phyloP scores from a whole-genome alignment of 495 filamentous ascomycete species.

The Hyaloscypha bicolor region DNA sequence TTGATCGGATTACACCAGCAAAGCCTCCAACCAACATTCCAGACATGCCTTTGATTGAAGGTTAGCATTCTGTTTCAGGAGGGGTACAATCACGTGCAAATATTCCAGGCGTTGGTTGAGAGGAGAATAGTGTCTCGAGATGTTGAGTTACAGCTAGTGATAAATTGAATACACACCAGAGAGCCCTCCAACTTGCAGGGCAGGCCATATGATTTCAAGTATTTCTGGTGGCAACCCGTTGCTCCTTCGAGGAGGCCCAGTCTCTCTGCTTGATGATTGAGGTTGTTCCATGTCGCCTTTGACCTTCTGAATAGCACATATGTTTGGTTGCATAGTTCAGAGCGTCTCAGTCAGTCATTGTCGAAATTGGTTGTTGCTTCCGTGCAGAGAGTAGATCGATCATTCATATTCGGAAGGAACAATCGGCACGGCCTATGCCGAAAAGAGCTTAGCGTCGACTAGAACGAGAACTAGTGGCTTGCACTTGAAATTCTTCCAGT shows the following conservation, averaged over 20 bases:
- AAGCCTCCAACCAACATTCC: conserved; percentile 34
- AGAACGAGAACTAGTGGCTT: background rate
- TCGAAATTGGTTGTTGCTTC: background rate
- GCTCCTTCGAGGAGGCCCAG: background rate
- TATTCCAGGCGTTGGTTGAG: background rate
- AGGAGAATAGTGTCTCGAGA: background rate
- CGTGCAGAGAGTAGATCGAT: background rate
- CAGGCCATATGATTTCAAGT: conserved; percentile 29
- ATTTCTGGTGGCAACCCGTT: conserved; percentile 25
- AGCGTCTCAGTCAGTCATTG: background rate
- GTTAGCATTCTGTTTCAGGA: conserved; percentile 15
- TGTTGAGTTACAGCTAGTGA: background rate
- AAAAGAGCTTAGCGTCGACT: background rate
- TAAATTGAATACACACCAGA: conserved; percentile 24
- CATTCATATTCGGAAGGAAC: background rate
- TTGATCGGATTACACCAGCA: conserved; percentile 69
- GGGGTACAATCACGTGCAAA: conserved; percentile 20
- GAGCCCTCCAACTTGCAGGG: conserved; percentile 32
- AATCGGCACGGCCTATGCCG: background rate
- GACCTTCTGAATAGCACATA: conserved; percentile 26
- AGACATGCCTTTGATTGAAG: conserved; percentile 25
- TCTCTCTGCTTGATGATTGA: background rate
- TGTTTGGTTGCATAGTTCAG: conserved; percentile 28
- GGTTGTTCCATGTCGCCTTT: conserved; percentile 27
- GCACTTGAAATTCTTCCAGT: background rate